Evolutionary conservation across 1,284 basidiomycete species (phyloP), one percentile per base, ranked within the genome.

Genomic region (Rhodotorula sp.): DNA sequence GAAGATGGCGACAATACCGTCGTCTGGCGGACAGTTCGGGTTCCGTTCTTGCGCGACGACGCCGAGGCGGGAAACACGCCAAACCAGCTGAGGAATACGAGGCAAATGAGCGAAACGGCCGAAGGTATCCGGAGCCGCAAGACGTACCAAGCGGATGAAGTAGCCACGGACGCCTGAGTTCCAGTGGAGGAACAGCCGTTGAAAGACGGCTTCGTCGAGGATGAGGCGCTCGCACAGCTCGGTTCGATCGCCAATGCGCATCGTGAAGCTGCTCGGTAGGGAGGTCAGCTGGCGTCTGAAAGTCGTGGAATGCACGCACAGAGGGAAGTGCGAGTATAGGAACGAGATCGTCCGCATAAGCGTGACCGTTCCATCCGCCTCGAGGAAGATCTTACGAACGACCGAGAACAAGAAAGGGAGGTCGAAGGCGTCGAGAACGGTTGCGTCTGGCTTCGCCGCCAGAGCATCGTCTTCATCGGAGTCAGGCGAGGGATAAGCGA

Each of bases 331-430:
- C 66, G 34, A 37, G 69, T 83, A 84, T 22, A 84, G 76, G 67
- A 83, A 84, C 11, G 82, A 80, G 62, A 84, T 80, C 11, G 79
- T 80, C 62, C 83, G 82, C 73, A 83, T 82, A 31, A 84, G 68
- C 11, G 82, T 82, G 65, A 84, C 78, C 28, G 83, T 83, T 71
- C 83, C 83, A 73, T 84, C 83, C 15, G 80, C 83, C 64, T 82
- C 76, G n/a, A 78, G 79, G 5, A 84, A 75, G 60, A 84, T 80
- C 48, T 81, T 73, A n/a, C 80, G 78, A 54, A 83, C 75, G 31
- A 83, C 78, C 46, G 79, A 75, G 65, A 84, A 81, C 55, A 84
- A 72, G 76, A 83, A 80, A 18, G 79, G 78, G 28, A 81, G 77
- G 71, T 83, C 82, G 64, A 84, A 79, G 50, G 83, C 72, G 30